Base-by-base conservation (phyloP, 805 yeast species). In the Metschnikowia baotianmanensis region DNA sequence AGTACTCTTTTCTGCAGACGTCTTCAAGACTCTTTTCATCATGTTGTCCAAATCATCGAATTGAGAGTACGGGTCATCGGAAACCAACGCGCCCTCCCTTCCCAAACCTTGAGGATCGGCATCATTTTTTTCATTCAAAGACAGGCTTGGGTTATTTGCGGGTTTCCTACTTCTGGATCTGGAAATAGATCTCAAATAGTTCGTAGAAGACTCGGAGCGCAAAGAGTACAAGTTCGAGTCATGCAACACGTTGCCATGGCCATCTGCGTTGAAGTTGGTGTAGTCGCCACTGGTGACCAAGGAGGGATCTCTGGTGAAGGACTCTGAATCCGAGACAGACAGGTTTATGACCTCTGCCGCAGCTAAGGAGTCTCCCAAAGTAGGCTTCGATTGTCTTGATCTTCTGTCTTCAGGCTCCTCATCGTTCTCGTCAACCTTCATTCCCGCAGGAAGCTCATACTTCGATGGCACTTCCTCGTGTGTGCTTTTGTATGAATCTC, bases 401-500 rank as follows among this genome's bases (percentile, higher is more conserved):
- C 70, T 47, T 57, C 73, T 53, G 57, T 65, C 67, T 34, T 59
- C 65, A 4, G 62, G 55, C 27, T 63, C 65, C 21, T 58, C 68
- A 28, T 57, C 55, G 17, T 40, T 54, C 11, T 45, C 50, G 5
- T 48, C 53, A 17, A 48, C 46, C 6, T 50, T 52, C 41, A 69
- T 58, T 34, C 59, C 69, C 1, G 74, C 65, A 16, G 74, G 74
- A 34, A 69, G 61, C 44, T 69, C 69, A 43, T 68, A 71, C 40
- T 63, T 65, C 13, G 66, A 54, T 21, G 73, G 77, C 36, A 71
- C 71, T 34, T 71, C 74, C 12, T 61, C 60, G 35, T 71, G 67
- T 9, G 80, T 77, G 52, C 76, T 74, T 52, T 82, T 85, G 56
- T 83, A 83, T 1, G 89, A 80, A 48, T 83, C 90, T 26, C 91